Conservation (phyloP, 345 rosid species). For the Citrus glauca region DNA sequence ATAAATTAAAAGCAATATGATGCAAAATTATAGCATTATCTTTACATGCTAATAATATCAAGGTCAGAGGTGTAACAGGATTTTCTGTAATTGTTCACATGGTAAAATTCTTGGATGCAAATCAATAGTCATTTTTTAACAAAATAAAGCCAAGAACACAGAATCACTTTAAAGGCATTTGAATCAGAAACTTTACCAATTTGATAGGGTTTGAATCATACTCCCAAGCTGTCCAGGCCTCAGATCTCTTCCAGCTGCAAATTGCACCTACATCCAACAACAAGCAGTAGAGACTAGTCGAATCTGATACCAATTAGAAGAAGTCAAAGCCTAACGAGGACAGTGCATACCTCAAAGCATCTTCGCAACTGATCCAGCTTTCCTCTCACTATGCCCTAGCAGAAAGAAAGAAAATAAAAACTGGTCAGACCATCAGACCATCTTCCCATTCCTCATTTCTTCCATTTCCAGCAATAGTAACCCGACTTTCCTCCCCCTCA, state of each 20-base stretch:
- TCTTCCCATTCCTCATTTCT: background rate
- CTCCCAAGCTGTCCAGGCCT: slow-evolving; percentile 84
- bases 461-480: background rate
- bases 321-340: background rate
- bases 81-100: background rate
- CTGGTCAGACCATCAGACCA: background rate
- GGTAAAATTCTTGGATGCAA: background rate
- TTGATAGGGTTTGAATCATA: slow-evolving; percentile 85
- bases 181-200: slow-evolving; percentile 52
- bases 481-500: background rate
- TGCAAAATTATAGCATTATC: background rate
- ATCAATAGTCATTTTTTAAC: background rate
- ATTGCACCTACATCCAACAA: slow-evolving; percentile 60
- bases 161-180: background rate
- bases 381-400: slow-evolving; percentile 92
- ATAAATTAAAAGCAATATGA: background rate
- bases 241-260: slow-evolving; percentile 95
- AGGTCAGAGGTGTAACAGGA: background rate
- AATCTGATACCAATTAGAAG: background rate
- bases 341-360: slow-evolving; percentile 79
- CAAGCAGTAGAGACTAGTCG: background rate
- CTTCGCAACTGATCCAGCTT: slow-evolving; percentile 90
- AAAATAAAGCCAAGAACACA: background rate
- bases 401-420: background rate
- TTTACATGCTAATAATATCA: background rate